phyloP scores from a whole-genome alignment of 2,329 filamentous ascomycete species.

The Neobulgaria alba region DNA sequence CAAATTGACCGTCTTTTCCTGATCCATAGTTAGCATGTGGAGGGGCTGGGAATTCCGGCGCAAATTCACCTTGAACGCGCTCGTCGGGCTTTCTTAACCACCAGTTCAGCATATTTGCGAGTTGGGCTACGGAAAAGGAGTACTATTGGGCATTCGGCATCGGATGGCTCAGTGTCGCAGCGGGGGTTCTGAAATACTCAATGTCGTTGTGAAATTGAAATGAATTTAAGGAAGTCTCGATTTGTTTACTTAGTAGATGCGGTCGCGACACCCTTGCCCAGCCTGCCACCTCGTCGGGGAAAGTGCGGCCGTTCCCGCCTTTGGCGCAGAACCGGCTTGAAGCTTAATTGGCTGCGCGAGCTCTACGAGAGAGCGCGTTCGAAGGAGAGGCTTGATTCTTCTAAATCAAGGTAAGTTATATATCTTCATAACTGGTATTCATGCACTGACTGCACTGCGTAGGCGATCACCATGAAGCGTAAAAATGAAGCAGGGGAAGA shows the following conservation, averaged over 20 bases:
- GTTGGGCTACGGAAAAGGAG: neutral
- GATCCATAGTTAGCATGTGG: slow-evolving; percentile 4
- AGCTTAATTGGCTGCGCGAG: slow-evolving; percentile 9
- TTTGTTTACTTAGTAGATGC: slow-evolving; percentile 20
- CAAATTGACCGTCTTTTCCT: slow-evolving; percentile 25
- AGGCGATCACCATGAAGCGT: neutral
- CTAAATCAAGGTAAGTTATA: neutral
- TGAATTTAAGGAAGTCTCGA: too few species aligned
- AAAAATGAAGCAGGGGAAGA: neutral
- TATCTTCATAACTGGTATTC: neutral
- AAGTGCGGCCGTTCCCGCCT: slow-evolving; percentile 10
- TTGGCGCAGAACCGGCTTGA: slow-evolving; percentile 15
- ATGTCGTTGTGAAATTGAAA: too few species aligned
- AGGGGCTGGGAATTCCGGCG: neutral
- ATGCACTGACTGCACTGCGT: neutral
- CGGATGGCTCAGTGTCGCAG: too few species aligned
- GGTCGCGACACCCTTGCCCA: slow-evolving; percentile 12
- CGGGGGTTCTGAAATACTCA: too few species aligned
- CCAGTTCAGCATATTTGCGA: slow-evolving; percentile 27
- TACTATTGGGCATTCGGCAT: too few species aligned
- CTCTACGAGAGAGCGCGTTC: slow-evolving; percentile 1
- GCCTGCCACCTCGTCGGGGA: slow-evolving; percentile 2
- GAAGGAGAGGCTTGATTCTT: neutral
- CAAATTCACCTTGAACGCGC: slow-evolving; percentile 19
- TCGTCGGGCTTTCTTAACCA: slow-evolving; percentile 24